Conservation (phyloP, 805 yeast genomes). For the Debaryomyces castellii region DNA sequence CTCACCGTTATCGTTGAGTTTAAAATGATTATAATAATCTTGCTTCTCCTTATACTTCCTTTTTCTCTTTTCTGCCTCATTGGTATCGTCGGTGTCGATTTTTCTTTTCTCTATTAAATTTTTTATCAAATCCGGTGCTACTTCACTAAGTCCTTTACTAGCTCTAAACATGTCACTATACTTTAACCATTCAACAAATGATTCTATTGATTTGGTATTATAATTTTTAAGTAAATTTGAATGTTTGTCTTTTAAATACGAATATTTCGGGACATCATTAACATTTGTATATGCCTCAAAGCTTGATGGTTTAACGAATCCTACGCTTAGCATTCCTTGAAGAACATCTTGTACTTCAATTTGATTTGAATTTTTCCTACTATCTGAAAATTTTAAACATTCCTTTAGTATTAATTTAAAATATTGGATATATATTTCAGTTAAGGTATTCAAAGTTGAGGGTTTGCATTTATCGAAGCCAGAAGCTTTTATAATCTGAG, state of each 20-base stretch:
- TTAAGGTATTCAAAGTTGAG: slow-evolving; percentile 66
- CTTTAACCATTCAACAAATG: slow-evolving; percentile 37
- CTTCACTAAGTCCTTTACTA: slow-evolving; percentile 23
- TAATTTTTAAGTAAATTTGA: slow-evolving; percentile 16
- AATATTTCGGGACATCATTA: slow-evolving; percentile 18
- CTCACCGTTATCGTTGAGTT: slow-evolving; percentile 20
- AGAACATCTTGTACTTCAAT: slow-evolving; percentile 66
- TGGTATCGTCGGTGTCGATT: slow-evolving; percentile 33
- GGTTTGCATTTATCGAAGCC: slow-evolving; percentile 85
- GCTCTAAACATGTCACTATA: slow-evolving; percentile 25
- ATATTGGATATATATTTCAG: slow-evolving; percentile 72
- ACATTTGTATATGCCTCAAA: slow-evolving; percentile 49
- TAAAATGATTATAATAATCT: slow-evolving; percentile 38
- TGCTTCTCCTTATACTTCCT: slow-evolving; percentile 37
- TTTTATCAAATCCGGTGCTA: slow-evolving; percentile 29
- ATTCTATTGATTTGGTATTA: slow-evolving; percentile 36
- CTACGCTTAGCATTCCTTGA: slow-evolving; percentile 64
- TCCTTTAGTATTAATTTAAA: slow-evolving; percentile 53
- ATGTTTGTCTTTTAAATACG: slow-evolving; percentile 9
- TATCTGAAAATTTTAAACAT: slow-evolving; percentile 48
- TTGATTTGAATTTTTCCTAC: slow-evolving; percentile 37
- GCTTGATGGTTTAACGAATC: slow-evolving; percentile 54
- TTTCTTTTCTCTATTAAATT: slow-evolving; percentile 39
- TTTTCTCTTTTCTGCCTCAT: slow-evolving; percentile 34
- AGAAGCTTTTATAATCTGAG: slow-evolving; percentile 66